Evolutionary conservation across 805 yeast genomes (phyloP), one percentile per base, ranked within the genome.

Genomic region (Sugiyamaella valdiviana): DNA sequence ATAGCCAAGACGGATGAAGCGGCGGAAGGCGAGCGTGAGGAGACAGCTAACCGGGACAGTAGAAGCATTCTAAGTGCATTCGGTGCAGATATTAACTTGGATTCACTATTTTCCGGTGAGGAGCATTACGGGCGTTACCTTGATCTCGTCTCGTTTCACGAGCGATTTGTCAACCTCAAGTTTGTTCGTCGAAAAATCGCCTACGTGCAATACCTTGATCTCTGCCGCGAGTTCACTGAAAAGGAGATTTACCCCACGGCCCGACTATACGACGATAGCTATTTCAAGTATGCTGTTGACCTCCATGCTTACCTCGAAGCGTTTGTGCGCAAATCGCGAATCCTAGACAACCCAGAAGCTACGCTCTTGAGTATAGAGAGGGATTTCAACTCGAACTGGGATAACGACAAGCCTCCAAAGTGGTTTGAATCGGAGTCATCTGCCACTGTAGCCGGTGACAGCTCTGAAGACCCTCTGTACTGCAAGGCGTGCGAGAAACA

Each of bases 41-140:
- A 56, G 53, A 39, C 48, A 52, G 57, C 37, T 57, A 58, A 62
- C 46, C 37, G 36, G 5, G 47, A 51, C 41, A 49, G 51, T 64
- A 53, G 59, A 69, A 53, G 56, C 40, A 53, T 79, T 2, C 62
- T 79, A 36, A 77, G 88, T 49, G 64, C 70, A 15, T 75, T 70
- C 43, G 79, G 83, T 0, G 58, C 72, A 0, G 74, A 73, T 46
- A 46, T 85, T 10, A 69, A 71, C 17, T 53, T 85, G 2, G 75
- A 77, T 15, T 45, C 58, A 0, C 43, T 78, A 5, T 88, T 85
- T 60, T 68, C 78, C 0, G 72, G 75, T 3, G 78, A 74, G 24
- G 96, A 89, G 61, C 64, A 65, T 29, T 76, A 73, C 58, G 96
- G 96, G 0, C 75, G 74, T 52, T 78, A 63, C 53, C 54, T 89